Base-by-base conservation (phyloP, 148 eudicot species). In the Rhododendron molle region DNA sequence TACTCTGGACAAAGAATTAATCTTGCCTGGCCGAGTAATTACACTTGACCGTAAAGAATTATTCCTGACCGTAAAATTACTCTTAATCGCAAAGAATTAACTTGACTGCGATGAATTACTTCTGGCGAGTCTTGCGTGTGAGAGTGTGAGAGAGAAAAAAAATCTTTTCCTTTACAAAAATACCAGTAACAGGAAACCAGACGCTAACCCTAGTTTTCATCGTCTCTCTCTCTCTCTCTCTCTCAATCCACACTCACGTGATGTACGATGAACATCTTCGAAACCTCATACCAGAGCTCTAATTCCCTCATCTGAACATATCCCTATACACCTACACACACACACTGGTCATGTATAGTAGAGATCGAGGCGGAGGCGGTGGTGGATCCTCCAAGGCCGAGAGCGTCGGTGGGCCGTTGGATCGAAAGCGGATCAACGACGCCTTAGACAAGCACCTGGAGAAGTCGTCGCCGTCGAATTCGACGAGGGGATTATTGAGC, bases 381-480 rank as follows among this genome's bases (percentile, higher is more conserved):
- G 90, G 87, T 20, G 91, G 87, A 23, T 89, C 93, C 23, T 88
- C 92, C 16, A 91, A 82, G 89, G 80, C 91, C 84, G 87, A 83
- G 85, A 88, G 88, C 84, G 93, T 87, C 20, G 91, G 85, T 10
- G 86, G 87, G 8, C 36, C 89, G 88, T 83, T 91, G 76, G 96
- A 93, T 93, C 95, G 97, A 90, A 94, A 92, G 89, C 85, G 96
- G 56, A 90, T 94, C 85, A 93, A 93, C 86, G 96, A 94, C 85
- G 94, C 91, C 73, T 80, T 93, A 30, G 95, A 93, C 85, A 95
- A 94, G 89, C 95, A 94, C 85, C 74, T 94, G 44, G 96, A 94
- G 84, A 91, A 93, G 56, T 88, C 91, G 43, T 90, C 95, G 11
- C 92, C 95, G 54, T 92, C 96, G 10, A 93, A 71, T 71, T 71